Evolutionary conservation across 176 grass and related monocot species (phyloP), one percentile per base, ranked within the genome.

Genomic region (Avena eriantha): DNA sequence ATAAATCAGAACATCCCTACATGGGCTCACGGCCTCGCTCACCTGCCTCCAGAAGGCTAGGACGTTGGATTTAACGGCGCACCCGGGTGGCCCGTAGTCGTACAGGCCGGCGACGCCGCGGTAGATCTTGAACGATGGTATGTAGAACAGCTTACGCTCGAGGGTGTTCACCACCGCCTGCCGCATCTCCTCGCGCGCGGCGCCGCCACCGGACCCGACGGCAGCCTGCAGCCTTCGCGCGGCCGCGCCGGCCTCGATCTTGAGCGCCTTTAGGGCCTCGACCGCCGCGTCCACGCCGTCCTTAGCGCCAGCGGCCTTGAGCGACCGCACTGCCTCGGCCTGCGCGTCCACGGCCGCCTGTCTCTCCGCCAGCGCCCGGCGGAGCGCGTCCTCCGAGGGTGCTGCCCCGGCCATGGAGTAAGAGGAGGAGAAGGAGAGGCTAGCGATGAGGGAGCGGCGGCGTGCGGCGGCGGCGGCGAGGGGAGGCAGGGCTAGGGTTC

Each of bases 1-100:
- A 48, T 18, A 29, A 24, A 11, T 3, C 1, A 22, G 21, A 31
- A 0, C 54, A 55, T 72, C 71, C 0, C 1, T 22, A 80, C 55
- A 50, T 64, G 51, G 67, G 80, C 23, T 80, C 26, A 49, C 5
- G 16, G 51, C 55, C 41, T 82, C 65, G 86, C 49, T 87, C 71
- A 95, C 94, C 94, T 96, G 94, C 22, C 94, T 88, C 94, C 91
- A 96, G 76, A 96, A 94, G 5, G 92, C 65, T 17, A 96, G 87
- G 13, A 96, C 92, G 76, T 96, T 96, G 55, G 94, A 84, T 69
- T 94, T 96, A 55, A 94, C 92, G 72, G 89, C 92, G 77, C 94
- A 96, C 0, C 94, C 94, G 0, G 94, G 92, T 26, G 94, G 94
- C 1, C 94, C 94, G 43, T 96, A 96, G 48, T 96, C 94, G 47